These are phyloP conservation scores for Trichaptum fuscoviolaceum DNA, from an alignment of 768 basidiomycete species.

Conservation along the genomic window DNA sequence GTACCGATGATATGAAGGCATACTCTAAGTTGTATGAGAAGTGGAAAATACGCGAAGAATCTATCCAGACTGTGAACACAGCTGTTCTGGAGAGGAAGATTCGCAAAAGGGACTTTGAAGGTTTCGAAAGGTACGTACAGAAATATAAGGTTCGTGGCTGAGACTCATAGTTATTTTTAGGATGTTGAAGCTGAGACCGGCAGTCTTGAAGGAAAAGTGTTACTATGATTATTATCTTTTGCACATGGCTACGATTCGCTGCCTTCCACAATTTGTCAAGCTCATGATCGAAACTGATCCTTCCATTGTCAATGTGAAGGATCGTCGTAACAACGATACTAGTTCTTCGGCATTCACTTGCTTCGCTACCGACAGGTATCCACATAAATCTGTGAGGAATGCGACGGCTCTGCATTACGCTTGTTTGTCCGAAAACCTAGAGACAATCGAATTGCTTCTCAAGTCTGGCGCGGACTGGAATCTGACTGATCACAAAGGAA, in stretches of 20 bases:
- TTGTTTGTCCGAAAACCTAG: background rate
- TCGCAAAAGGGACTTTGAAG: background rate
- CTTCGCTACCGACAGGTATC: background rate
- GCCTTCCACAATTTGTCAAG: background rate
- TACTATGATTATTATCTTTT: background rate
- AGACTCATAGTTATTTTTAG: background rate
- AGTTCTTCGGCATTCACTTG: background rate
- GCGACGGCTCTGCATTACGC: constrained; percentile 2
- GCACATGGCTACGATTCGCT: background rate
- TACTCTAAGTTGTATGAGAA: background rate
- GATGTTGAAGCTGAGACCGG: background rate
- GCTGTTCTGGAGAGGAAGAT: background rate
- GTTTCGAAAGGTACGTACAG: background rate
- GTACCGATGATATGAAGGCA: background rate
- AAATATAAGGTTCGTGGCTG: background rate
- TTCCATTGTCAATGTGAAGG: background rate
- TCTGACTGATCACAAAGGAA: background rate
- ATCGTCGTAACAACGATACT: background rate
- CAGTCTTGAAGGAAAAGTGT: background rate
- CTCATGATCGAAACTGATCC: background rate
- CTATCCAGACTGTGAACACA: background rate
- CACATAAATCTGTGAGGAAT: background rate
- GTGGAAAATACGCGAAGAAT: background rate
- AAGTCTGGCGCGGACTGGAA: background rate
- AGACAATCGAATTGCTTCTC: background rate